Evolutionary conservation across 148 eudicot species (phyloP).

Genomic region (Drosera capensis): DNA sequence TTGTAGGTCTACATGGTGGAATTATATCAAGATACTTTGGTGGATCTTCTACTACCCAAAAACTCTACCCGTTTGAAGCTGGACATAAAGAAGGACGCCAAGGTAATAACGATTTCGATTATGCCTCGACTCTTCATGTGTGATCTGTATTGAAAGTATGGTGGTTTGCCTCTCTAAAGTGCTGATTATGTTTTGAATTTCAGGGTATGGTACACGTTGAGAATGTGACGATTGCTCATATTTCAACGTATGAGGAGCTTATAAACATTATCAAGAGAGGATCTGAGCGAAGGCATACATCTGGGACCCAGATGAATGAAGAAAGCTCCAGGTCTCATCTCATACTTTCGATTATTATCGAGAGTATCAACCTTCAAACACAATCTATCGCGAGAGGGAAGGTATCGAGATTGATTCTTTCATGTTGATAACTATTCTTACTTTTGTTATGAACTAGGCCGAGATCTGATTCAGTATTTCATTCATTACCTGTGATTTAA

Average conservation of each 20-base stretch:
- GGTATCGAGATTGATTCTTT: constrained; percentile 21
- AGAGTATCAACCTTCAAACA: constrained; percentile 94
- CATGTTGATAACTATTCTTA: too few species aligned
- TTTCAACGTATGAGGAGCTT: constrained; percentile 63
- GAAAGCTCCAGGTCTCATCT: constrained; percentile 97
- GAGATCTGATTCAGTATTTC: too few species aligned
- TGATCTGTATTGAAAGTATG: too few species aligned
- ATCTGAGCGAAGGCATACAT: constrained; percentile 82
- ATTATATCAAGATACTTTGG: constrained; percentile 80
- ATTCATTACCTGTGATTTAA: too few species aligned
- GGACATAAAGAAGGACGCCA: constrained; percentile 85
- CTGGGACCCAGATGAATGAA: constrained; percentile 93
- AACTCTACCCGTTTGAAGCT: constrained; percentile 56
- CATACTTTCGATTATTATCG: constrained; percentile 74
- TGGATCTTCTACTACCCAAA: constrained; percentile 81
- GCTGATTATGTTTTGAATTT: neutral
- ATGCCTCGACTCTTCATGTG: too few species aligned
- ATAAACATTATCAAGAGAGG: constrained; percentile 67
- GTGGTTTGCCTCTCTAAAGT: neutral
- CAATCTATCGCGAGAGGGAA: constrained; percentile 89
- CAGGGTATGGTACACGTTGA: constrained; percentile 97
- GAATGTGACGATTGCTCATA: constrained; percentile 50
- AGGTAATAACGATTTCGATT: too few species aligned
- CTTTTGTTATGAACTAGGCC: too few species aligned
- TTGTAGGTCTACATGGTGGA: constrained; percentile 89